A percentile compares a stretch with the other conserved stretches of the same genome.
These are phyloP conservation scores for Moelleriella libera DNA, from an alignment of 2,329 filamentous ascomycete species.

Conservation along the genomic window DNA sequence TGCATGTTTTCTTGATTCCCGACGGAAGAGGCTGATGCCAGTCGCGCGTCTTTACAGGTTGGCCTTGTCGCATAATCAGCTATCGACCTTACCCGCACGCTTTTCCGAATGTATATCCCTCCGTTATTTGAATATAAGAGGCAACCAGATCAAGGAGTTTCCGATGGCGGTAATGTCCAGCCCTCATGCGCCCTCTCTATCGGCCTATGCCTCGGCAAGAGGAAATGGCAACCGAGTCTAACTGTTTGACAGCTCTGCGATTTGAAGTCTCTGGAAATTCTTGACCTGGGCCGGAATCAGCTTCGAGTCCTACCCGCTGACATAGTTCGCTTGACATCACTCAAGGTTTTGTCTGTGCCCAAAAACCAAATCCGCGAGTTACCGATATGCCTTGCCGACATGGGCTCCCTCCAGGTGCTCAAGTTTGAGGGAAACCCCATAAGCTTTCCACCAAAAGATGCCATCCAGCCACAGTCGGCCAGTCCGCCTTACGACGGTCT, in stretches of 20 bases:
- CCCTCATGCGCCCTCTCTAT: not conserved
- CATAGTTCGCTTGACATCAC: conserved; percentile 64
- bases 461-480: conserved; percentile 43
- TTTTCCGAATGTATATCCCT: conserved; percentile 66
- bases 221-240: conserved; percentile 7
- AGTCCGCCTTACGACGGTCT: conserved; percentile 41
- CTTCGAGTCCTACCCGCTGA: conserved; percentile 65
- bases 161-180: conserved; percentile 33
- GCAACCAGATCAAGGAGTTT: conserved; percentile 56
- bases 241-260: conserved; percentile 55
- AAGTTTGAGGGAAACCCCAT: conserved; percentile 85
- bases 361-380: conserved; percentile 79
- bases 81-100: conserved; percentile 53
- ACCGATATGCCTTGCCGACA: conserved; percentile 73
- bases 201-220: no score
- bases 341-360: conserved; percentile 80
- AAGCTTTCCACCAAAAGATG: conserved; percentile 60
- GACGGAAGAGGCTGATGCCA: conserved; percentile 1
- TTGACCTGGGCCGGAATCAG: conserved; percentile 84
- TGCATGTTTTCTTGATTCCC: not conserved
- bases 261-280: conserved; percentile 75
- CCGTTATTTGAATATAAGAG: conserved; percentile 67
- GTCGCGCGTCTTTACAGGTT: conserved; percentile 33
- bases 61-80: conserved; percentile 67
- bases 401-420: conserved; percentile 76